Evolutionary conservation across 1,284 basidiomycete species (phyloP).

Genomic region (Cystobasidium slooffiae): DNA sequence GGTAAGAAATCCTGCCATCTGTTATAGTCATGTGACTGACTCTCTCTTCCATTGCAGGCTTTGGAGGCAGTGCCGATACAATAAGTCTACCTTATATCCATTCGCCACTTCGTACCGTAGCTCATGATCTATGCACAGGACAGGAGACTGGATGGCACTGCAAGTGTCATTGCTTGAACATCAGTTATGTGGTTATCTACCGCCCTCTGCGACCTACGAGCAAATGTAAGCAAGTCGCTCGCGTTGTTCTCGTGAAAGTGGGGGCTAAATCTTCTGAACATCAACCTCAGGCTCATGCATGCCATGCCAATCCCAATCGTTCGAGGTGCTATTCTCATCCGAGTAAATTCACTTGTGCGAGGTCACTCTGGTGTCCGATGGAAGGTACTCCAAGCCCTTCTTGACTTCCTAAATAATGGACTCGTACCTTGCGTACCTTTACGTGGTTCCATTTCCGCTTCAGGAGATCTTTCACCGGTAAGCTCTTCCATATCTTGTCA

Average conservation of each 20-base stretch:
- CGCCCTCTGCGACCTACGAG: constrained; percentile 57
- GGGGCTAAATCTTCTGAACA: background rate
- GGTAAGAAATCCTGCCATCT: constrained; percentile 57
- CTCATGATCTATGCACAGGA: constrained; percentile 57
- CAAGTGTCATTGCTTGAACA: constrained; percentile 73
- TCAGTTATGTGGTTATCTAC: constrained; percentile 72
- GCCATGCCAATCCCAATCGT: constrained; percentile 86
- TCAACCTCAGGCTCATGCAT: constrained; percentile 63
- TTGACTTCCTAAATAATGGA: constrained; percentile 70
- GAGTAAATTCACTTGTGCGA: constrained; percentile 82
- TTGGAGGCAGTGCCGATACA: constrained; percentile 41
- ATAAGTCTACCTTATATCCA: constrained; percentile 40
- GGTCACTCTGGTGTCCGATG: constrained; percentile 78
- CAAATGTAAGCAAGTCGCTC: constrained; percentile 46
- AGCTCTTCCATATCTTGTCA: constrained; percentile 33
- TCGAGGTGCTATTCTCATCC: constrained; percentile 81
- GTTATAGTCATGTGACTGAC: background rate
- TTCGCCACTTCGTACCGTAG: constrained; percentile 64
- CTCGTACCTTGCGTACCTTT: constrained; percentile 83
- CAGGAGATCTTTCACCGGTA: constrained; percentile 63
- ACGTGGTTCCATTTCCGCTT: constrained; percentile 78
- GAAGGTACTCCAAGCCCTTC: constrained; percentile 79
- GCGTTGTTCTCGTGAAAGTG: background rate
- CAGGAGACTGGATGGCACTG: constrained; percentile 68
- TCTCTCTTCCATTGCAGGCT: background rate